Base-by-base conservation (phyloP, 306 rosid genomes). In the Abrus precatorius region DNA sequence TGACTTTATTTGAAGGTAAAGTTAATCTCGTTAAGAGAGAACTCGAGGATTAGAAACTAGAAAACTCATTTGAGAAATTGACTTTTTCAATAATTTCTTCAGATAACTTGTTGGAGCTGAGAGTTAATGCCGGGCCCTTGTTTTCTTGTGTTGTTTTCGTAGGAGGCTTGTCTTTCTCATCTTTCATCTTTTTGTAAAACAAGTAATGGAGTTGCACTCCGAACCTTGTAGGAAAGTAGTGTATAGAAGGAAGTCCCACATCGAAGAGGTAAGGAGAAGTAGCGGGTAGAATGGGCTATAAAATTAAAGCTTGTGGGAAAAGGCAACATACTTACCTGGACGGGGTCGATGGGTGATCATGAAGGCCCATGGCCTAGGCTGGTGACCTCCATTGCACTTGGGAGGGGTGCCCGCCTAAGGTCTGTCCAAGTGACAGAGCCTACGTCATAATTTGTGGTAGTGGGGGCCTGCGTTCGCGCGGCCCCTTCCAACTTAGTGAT, bases 391-490 rank as follows among this genome's bases (percentile, higher is more conserved):
- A 89, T 87, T 91, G 92, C 92, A 91, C 95, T 7, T 0, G 0
- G 92, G 86, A 86, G 78, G 89, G 88, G 92, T 87, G 76, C 80
- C 29, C 2, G 76, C 69, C 82, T 86, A 89, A 80, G 93, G 92
- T 91, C 97, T 88, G 80, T 79, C 74, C 90, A 5, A 5, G 88
- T n/a, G 80, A 88, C 69, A 59, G 97, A 84, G 78, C 91, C 88
- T 80, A 90, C 87, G 88, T 90, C 94, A 84, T 91, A 81, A 93
- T 90, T 90, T 90, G 89, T 89, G 83, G 49, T 6, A 66, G 78
- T 2, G 86, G 94, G 97, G 97, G 86, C 89, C 81, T 88, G 94
- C 90, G 94, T 91, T 2, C 91, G 97, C 93, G 97, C 94, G 86
- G 91, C 88, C 86, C 91, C 89, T 82, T 5, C 29, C 57, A 52